A percentile compares a stretch with the other conserved stretches of the same genome.
Conservation (phyloP, 176 grass and related monocot species). For the Alloteropsis semialata region DNA sequence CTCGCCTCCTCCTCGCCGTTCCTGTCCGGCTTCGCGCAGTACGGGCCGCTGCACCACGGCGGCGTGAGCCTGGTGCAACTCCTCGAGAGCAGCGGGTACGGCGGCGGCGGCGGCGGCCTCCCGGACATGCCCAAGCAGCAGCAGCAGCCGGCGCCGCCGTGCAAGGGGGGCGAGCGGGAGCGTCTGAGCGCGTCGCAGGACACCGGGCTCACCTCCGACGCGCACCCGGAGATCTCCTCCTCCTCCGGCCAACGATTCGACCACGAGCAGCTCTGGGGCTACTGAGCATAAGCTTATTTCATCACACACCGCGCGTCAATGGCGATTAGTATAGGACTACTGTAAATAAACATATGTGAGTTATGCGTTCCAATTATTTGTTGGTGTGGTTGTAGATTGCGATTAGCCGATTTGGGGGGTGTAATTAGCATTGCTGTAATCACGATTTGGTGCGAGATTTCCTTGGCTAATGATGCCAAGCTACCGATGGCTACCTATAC, state of each 20-base stretch:
- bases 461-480: background rate
- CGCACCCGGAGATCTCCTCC: conserved; percentile 65
- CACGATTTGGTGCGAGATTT: background rate
- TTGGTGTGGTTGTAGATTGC: conserved; percentile 14
- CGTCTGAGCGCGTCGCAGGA: conserved; percentile 45
- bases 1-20: conserved; percentile 12
- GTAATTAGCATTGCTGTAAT: conserved; percentile 27
- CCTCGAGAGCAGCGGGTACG: conserved; percentile 38
- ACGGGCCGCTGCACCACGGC: conserved; percentile 29
- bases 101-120: background rate
- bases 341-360: conserved; percentile 38
- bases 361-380: conserved; percentile 4
- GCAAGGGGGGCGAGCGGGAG: conserved; percentile 28
- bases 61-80: conserved; percentile 58
- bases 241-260: conserved; percentile 47
- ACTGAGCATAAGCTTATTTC: background rate
- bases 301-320: background rate
- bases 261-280: conserved; percentile 48
- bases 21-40: conserved; percentile 20
- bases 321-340: conserved; percentile 11
- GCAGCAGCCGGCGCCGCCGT: background rate
- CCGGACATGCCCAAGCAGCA: background rate
- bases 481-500: background rate
- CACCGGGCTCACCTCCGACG: conserved; percentile 63
- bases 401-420: conserved; percentile 27